Evolutionary conservation across 805 yeast species (phyloP).

Genomic region (Nakazawaea sp.): DNA sequence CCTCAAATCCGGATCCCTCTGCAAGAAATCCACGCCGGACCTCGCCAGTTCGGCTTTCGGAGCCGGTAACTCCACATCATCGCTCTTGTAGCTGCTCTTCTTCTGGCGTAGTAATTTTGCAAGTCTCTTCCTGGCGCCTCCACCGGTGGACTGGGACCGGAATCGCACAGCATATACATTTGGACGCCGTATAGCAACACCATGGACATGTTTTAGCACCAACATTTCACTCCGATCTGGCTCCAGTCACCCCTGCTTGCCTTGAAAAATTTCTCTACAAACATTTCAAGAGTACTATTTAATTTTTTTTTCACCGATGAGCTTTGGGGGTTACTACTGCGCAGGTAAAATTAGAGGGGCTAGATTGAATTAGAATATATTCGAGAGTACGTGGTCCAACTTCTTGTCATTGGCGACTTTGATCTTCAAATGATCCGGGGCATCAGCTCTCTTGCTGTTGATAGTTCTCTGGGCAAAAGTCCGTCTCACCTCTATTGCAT

Average conservation of each 20-base stretch:
- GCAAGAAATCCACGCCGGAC: background rate
- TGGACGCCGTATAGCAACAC: too few species aligned
- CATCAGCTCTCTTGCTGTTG: slow-evolving; percentile 60
- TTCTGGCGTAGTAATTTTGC: background rate
- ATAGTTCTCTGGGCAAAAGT: slow-evolving; percentile 67
- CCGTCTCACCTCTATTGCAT: slow-evolving; percentile 37
- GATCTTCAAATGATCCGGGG: slow-evolving; percentile 37
- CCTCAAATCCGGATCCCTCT: slow-evolving; percentile 17
- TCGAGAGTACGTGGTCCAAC: slow-evolving; percentile 42
- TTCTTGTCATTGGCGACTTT: slow-evolving; percentile 28
- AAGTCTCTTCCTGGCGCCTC: slow-evolving; percentile 3
- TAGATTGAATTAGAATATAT: slow-evolving; percentile 36
- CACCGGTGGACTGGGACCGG: too few species aligned
- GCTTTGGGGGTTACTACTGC: too few species aligned
- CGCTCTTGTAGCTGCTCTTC: background rate
- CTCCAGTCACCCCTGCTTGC: background rate
- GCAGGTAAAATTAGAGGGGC: too few species aligned
- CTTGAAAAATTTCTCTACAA: too few species aligned
- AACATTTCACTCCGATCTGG: too few species aligned
- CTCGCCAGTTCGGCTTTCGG: background rate
- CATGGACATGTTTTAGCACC: too few species aligned
- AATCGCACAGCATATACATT: too few species aligned
- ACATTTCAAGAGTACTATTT: too few species aligned
- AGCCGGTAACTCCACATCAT: background rate
- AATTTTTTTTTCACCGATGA: too few species aligned